Evolutionary conservation across 331 rosid genomes (phyloP).

Genomic region (Malus hybrid): DNA sequence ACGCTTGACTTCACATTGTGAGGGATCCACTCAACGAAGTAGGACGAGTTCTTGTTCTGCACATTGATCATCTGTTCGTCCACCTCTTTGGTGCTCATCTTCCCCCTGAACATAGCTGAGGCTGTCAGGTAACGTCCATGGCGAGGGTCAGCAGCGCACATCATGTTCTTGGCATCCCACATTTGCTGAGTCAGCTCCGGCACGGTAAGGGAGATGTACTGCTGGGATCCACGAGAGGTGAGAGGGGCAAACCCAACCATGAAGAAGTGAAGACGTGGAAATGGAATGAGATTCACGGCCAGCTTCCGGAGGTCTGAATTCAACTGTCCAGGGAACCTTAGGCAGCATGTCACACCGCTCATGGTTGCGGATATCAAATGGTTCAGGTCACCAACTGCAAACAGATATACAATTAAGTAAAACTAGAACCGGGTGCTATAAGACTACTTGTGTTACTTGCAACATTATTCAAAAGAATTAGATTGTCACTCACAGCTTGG

Average conservation of each 20-base stretch:
- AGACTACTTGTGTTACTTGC: background rate
- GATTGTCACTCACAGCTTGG: conserved; percentile 61
- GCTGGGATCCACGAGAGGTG: conserved; percentile 87
- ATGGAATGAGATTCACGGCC: conserved; percentile 78
- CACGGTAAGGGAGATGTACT: conserved; percentile 74
- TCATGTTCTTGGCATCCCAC: conserved; percentile 92
- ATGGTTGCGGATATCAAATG: conserved; percentile 83
- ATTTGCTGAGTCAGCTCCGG: conserved; percentile 84
- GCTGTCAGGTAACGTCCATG: conserved; percentile 81
- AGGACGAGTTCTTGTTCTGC: conserved; percentile 82
- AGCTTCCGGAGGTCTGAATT: conserved; percentile 76
- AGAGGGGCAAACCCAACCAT: conserved; percentile 91
- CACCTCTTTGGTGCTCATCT: conserved; percentile 88
- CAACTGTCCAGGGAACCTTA: conserved; percentile 84
- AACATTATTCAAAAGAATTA: background rate
- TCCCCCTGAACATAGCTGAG: conserved; percentile 85
- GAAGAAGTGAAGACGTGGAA: conserved; percentile 88
- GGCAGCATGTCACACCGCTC: conserved; percentile 85
- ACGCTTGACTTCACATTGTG: conserved; percentile 88
- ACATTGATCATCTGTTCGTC: conserved; percentile 84
- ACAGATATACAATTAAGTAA: background rate
- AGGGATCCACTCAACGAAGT: conserved; percentile 88
- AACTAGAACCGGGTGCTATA: too few species aligned
- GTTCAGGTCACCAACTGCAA: conserved; percentile 77
- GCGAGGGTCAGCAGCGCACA: conserved; percentile 92